Percentiles rank a stretch among this genome's conserved stretches.
Evolutionary conservation across 306 rosid genomes (phyloP).

Genomic region (Clitoria ternatea): DNA sequence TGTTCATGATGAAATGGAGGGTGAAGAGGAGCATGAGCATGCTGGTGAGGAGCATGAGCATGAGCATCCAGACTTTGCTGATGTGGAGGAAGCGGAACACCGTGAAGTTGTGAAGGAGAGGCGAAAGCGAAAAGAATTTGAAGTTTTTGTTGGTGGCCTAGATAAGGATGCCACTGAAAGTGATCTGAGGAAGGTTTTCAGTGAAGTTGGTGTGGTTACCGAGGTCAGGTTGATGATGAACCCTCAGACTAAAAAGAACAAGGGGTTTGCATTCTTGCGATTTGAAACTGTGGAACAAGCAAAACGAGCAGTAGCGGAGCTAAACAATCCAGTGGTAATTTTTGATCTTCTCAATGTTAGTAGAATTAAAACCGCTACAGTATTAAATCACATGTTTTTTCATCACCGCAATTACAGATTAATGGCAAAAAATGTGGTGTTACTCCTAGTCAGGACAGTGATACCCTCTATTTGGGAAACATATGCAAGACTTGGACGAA

Average conservation of each 20-base stretch:
- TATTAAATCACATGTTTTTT: slow-evolving; percentile 33
- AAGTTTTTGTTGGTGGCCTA: slow-evolving; percentile 96
- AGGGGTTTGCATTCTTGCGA: slow-evolving; percentile 97
- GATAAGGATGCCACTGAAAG: slow-evolving; percentile 91
- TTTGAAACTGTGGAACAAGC: slow-evolving; percentile 91
- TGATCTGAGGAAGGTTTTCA: slow-evolving; percentile 77
- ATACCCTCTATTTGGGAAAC: slow-evolving; percentile 94
- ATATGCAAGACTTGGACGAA: slow-evolving; percentile 95
- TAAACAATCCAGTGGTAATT: slow-evolving; percentile 81
- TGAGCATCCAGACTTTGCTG: slow-evolving; percentile 53
- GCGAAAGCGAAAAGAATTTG: slow-evolving; percentile 87
- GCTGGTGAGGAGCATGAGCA: slow-evolving; percentile 57
- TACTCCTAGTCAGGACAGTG: slow-evolving; percentile 94
- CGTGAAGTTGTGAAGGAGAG: slow-evolving; percentile 88
- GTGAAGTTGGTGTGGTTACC: slow-evolving; percentile 74
- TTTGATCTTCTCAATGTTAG: slow-evolving; percentile 28
- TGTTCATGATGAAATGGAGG: slow-evolving; percentile 73
- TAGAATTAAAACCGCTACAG: slow-evolving; percentile 20
- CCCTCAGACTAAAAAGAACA: slow-evolving; percentile 87
- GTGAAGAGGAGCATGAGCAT: slow-evolving; percentile 70
- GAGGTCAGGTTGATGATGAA: slow-evolving; percentile 98
- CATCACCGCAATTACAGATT: slow-evolving; percentile 67
- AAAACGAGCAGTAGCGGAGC: slow-evolving; percentile 77
- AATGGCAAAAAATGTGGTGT: slow-evolving; percentile 97
- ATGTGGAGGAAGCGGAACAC: slow-evolving; percentile 82